phyloP scores from a whole-genome alignment of 2,329 filamentous ascomycete genomes.

The Huntiella abstrusa region DNA sequence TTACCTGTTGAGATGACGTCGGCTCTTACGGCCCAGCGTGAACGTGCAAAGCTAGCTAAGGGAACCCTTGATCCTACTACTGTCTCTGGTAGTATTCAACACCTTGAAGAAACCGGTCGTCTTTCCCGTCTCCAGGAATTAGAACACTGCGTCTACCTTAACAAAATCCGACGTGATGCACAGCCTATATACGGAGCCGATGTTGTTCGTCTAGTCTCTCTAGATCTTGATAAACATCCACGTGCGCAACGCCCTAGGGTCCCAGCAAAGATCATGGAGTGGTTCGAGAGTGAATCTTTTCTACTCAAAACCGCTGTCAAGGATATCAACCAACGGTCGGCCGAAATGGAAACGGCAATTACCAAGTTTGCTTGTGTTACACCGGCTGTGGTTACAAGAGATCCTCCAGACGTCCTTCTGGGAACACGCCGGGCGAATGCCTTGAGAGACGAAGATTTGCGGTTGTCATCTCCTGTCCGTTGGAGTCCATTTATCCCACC shows the following conservation, averaged over 20 bases:
- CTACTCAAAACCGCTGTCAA: slow-evolving; percentile 49
- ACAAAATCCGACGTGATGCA: slow-evolving; percentile 61
- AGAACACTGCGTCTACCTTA: slow-evolving; percentile 63
- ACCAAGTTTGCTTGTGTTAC: slow-evolving; percentile 86
- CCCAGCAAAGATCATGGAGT: slow-evolving; percentile 46
- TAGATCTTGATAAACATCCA: slow-evolving; percentile 40
- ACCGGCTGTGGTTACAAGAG: slow-evolving; percentile 66
- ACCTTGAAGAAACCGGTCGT: slow-evolving; percentile 51
- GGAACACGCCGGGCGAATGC: slow-evolving; percentile 38
- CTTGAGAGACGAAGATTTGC: slow-evolving; percentile 37
- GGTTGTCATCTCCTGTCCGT: slow-evolving; percentile 35
- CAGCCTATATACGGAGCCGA: slow-evolving; percentile 65
- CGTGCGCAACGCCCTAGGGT: slow-evolving; percentile 40
- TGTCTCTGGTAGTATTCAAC: slow-evolving; percentile 48
- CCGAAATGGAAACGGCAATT: slow-evolving; percentile 53
- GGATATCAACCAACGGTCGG: slow-evolving; percentile 53
- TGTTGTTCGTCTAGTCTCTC: slow-evolving; percentile 54
- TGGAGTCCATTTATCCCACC: slow-evolving; percentile 38
- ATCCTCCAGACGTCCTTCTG: slow-evolving; percentile 50
- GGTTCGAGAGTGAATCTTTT: slow-evolving; percentile 54
- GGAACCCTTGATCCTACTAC: slow-evolving; percentile 42
- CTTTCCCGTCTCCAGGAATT: slow-evolving; percentile 59
- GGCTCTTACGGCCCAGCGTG: slow-evolving; percentile 1
- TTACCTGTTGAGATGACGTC: not conserved
- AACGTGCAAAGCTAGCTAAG: slow-evolving; percentile 32